Conservation (phyloP, 768 basidiomycete genomes). For the Phlegmacium glaucopus region DNA sequence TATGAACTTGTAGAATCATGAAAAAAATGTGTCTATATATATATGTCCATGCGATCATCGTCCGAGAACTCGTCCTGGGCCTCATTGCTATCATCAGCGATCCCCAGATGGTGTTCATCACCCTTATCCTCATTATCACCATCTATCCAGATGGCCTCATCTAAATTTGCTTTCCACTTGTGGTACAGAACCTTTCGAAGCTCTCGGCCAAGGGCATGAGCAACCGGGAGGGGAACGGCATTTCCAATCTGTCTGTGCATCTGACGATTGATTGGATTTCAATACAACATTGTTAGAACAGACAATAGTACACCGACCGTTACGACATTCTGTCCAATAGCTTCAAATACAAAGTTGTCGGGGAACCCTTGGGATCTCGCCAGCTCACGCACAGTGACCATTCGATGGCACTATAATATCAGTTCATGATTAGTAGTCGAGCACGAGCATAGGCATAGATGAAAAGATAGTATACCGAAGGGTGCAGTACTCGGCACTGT, state of each 20-base stretch:
- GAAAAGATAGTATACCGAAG: constrained; percentile 42
- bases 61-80: background rate
- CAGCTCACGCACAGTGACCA: constrained; percentile 72
- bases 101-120: constrained; percentile 3
- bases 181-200: constrained; percentile 49
- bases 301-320: constrained; percentile 43
- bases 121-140: constrained; percentile 10
- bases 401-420: constrained; percentile 54
- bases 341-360: constrained; percentile 63
- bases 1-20: constrained; percentile 51
- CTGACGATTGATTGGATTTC: constrained; percentile 29
- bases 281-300: background rate
- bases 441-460: too few species aligned
- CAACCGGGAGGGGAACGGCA: constrained; percentile 69
- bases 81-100: background rate
- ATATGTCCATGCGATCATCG: constrained; percentile 6
- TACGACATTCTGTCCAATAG: constrained; percentile 48
- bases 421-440: background rate
- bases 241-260: constrained; percentile 84
- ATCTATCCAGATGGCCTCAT: constrained; percentile 35
- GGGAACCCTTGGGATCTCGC: constrained; percentile 83
- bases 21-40: background rate
- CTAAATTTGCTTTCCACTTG: constrained; percentile 42
- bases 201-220: constrained; percentile 61
- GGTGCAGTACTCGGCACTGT: constrained; percentile 67